phyloP scores from a whole-genome alignment of 306 rosid species.

The Hippophae rhamnoides region DNA sequence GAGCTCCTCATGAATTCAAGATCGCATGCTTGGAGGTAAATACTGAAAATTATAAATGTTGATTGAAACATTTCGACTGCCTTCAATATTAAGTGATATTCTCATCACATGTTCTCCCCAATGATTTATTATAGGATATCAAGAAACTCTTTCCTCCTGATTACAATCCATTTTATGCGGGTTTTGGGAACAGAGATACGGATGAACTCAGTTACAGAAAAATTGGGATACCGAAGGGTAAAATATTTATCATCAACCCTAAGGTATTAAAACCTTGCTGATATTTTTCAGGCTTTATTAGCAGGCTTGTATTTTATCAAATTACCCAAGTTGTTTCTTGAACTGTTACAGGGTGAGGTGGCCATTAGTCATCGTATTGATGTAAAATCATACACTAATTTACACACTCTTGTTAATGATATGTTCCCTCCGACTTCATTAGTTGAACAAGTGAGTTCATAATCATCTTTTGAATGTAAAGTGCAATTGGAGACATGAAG shows the following conservation, averaged over 20 bases:
- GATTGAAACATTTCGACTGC: constrained; percentile 8
- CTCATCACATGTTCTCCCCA: not conserved
- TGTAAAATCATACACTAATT: constrained; percentile 80
- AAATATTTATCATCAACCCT: constrained; percentile 92
- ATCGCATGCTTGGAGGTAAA: constrained; percentile 95
- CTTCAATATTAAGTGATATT: constrained; percentile 10
- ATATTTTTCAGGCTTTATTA: not conserved
- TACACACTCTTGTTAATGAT: constrained; percentile 93
- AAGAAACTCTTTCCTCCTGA: constrained; percentile 82
- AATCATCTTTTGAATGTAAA: not conserved
- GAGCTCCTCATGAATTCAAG: constrained; percentile 99
- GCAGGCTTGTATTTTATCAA: not conserved
- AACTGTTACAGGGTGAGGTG: constrained; percentile 73
- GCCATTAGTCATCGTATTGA: constrained; percentile 84
- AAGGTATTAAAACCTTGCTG: constrained; percentile 40
- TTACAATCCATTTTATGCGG: constrained; percentile 93
- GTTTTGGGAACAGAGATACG: constrained; percentile 94
- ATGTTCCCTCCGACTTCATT: constrained; percentile 94
- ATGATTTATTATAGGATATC: constrained; percentile 55
- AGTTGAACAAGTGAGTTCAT: constrained; percentile 67
- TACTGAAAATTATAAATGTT: constrained; percentile 7
- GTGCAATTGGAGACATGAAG: not conserved
- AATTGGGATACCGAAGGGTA: constrained; percentile 95
- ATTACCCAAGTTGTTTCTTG: not conserved
- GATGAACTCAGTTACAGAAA: constrained; percentile 92